Base-by-base conservation (phyloP, 1,284 basidiomycete genomes). In the Ustilago xerochloae region DNA sequence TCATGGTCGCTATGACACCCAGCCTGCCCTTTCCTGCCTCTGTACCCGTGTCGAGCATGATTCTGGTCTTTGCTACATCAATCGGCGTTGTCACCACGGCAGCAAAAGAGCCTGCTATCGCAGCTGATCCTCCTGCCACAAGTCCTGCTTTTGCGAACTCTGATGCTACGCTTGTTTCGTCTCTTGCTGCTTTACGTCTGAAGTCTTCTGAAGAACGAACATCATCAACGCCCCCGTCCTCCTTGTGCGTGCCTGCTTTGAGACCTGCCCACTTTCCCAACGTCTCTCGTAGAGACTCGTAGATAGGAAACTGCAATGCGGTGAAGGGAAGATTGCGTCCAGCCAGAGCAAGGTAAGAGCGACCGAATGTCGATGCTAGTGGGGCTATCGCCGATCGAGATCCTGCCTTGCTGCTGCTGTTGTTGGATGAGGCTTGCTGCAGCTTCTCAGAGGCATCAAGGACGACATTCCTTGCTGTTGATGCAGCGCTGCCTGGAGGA, bases 281-380 rank as follows among this genome's bases (percentile, higher is more conserved):
- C 10, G 16, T 29, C 15, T 59, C 58, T 15, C 78, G 62, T 0
- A 80, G 57, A 8, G 73, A 60, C 55, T 81, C 80, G 54, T 81
- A 81, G 10, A 80, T 53, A n/a, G 80, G 80, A 26, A 81, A 81
- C 35, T 81, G 80, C 20, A 81, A 41, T 9, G 80, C 78, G 7
- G 80, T 81, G 52, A 80, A 80, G n/a, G 80, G 80, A 12, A 81
- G 56, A 33, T 81, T 81, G 1, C 80, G 60, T 4, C 80, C 78
- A 0, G 78, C 78, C 5, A 81, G 62, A 29, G 80, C 77, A 0
- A 77, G 49, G 32, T 80, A 81, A 1, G 78, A 76, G 6, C 77
- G 63, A 0, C 60, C 62, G 24, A 73, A 73, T 0, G 48, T 71
- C 4, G 69, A 68, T 1, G 48, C 52, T 1, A 75, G 30, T 0